These are phyloP conservation scores for Sugiyamaella floridensis DNA, from an alignment of 805 yeast genomes.

Conservation along the genomic window DNA sequence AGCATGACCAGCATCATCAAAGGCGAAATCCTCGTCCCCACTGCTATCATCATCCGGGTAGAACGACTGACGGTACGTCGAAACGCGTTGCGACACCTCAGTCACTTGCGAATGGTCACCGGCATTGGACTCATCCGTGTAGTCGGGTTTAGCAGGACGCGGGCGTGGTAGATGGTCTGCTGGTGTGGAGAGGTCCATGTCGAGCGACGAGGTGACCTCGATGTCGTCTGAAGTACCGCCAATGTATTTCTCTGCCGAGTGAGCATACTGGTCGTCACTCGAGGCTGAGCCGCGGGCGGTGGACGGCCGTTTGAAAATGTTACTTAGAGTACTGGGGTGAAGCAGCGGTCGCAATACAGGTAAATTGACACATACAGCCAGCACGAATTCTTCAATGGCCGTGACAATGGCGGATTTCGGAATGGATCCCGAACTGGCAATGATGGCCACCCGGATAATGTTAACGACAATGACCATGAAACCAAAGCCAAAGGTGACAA, in stretches of 20 bases:
- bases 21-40: neutral
- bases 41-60: neutral
- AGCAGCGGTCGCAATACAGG: constrained; percentile 20
- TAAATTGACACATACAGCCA: constrained; percentile 22
- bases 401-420: constrained; percentile 20
- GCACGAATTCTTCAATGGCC: constrained; percentile 23
- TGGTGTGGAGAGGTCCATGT: neutral
- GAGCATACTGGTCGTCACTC: neutral
- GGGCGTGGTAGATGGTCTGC: neutral
- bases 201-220: constrained; percentile 1
- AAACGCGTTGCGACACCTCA: neutral
- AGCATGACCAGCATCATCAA: neutral
- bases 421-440: constrained; percentile 19
- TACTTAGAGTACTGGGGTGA: neutral
- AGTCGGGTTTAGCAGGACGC: neutral
- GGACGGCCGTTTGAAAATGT: neutral
- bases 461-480: constrained; percentile 20
- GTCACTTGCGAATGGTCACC: neutral
- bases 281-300: neutral
- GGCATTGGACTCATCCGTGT: neutral
- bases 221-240: constrained; percentile 1
- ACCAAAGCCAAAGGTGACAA: constrained; percentile 25
- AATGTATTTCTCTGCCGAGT: neutral
- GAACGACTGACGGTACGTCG: neutral
- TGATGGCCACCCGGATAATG: constrained; percentile 19